phyloP scores from a whole-genome alignment of 371 early-diverging fungal genomes.

The Nematocida homosporus region DNA sequence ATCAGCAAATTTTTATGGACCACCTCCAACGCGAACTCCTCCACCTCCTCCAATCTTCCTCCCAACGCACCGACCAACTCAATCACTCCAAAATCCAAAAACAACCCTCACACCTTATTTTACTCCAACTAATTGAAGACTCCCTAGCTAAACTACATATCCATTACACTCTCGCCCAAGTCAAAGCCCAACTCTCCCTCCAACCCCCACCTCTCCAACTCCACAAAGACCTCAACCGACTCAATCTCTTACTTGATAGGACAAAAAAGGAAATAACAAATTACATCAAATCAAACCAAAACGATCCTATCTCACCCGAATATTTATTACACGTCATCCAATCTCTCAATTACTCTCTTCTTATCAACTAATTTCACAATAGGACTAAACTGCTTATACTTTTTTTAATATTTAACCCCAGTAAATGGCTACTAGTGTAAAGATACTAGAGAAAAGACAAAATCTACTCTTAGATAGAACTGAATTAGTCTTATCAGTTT shows the following conservation, averaged over 20 bases:
- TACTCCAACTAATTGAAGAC: neutral
- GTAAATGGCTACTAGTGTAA: slow-evolving; percentile 55
- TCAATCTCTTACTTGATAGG: neutral
- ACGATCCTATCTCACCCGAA: neutral
- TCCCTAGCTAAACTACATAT: neutral
- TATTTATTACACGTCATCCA: neutral
- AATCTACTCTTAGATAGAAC: slow-evolving; percentile 61
- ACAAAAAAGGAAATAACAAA: neutral
- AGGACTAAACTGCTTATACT: no score
- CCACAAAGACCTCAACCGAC: neutral
- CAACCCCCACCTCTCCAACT: neutral
- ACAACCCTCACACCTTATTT: neutral
- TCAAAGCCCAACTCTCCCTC: neutral
- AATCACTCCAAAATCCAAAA: neutral
- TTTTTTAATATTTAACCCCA: slow-evolving; percentile 60
- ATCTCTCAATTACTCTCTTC: neutral
- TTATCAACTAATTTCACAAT: neutral
- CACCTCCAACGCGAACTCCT: no score
- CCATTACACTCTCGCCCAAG: neutral
- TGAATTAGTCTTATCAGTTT: slow-evolving; percentile 62
- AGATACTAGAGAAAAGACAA: slow-evolving; percentile 56
- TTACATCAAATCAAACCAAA: neutral
- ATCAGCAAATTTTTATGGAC: no score
- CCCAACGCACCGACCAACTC: slow-evolving; percentile 1
- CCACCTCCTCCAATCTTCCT: slow-evolving; percentile 7